Conservation (phyloP, 2,329 filamentous ascomycete species). For the Aspergillaceae sp. region DNA sequence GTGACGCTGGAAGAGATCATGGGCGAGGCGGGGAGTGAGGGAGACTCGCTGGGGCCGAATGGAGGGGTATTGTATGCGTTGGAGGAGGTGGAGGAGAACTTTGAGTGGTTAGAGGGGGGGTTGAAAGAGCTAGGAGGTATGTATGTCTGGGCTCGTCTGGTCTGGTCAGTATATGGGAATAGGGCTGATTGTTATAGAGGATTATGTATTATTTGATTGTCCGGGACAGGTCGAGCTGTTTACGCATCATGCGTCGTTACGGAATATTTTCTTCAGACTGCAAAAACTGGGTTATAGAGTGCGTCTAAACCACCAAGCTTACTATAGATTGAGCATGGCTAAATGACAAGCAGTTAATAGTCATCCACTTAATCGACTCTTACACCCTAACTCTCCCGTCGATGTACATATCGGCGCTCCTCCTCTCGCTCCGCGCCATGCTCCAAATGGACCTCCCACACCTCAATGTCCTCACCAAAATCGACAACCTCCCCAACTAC, state of each 20-base stretch:
- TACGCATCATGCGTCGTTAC: constrained; percentile 83
- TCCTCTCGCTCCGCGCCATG: constrained; percentile 91
- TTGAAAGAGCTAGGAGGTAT: constrained; percentile 62
- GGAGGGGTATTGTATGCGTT: constrained; percentile 87
- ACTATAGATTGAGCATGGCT: background rate
- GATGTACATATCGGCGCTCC: constrained; percentile 86
- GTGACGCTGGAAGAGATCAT: constrained; percentile 93
- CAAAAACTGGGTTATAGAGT: constrained; percentile 91
- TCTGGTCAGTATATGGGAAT: background rate
- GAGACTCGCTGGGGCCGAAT: constrained; percentile 74
- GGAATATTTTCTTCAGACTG: constrained; percentile 83
- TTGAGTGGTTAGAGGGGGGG: constrained; percentile 80
- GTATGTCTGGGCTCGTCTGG: constrained; percentile 4
- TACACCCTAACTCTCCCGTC: constrained; percentile 89
- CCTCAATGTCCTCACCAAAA: constrained; percentile 93
- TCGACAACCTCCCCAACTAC: constrained; percentile 84
- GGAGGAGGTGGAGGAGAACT: constrained; percentile 88
- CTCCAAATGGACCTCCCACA: constrained; percentile 96
- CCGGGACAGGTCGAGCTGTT: constrained; percentile 96
- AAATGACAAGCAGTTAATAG: constrained; percentile 60
- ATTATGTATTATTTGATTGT: constrained; percentile 93
- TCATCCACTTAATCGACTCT: constrained; percentile 87
- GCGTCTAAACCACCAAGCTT: constrained; percentile 27
- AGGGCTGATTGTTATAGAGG: constrained; percentile 44
- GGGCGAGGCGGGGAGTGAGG: constrained; percentile 61